Conservation (phyloP, 345 rosid genomes). For the Boechera divaricarpa region DNA sequence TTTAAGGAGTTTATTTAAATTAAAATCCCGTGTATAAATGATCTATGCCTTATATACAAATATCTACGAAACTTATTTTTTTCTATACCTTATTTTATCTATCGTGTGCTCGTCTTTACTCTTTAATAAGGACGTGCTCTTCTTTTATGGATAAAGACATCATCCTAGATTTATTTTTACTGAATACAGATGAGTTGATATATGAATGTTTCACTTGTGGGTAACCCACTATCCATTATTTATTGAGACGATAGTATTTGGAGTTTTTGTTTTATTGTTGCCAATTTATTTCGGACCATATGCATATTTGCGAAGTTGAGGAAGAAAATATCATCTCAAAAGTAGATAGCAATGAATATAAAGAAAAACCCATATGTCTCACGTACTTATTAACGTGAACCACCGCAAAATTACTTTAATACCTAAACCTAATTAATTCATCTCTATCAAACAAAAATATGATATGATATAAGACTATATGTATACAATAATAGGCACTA, state of each 20-base stretch:
- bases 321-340: not conserved
- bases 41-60: not conserved
- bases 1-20: too few species aligned
- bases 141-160: not conserved
- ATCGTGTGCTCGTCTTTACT: not conserved
- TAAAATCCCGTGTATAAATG: not conserved
- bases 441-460: not conserved
- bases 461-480: not conserved
- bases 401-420: not conserved
- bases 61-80: not conserved
- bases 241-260: not conserved
- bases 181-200: not conserved
- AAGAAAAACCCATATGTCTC: not conserved
- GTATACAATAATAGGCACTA: slow-evolving; percentile 1
- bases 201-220: not conserved
- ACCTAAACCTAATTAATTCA: not conserved
- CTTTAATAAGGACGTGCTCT: not conserved
- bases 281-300: not conserved
- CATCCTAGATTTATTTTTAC: not conserved
- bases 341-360: not conserved
- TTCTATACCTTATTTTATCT: not conserved
- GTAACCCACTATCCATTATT: not conserved
- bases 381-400: not conserved
- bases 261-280: not conserved
- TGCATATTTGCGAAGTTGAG: not conserved